Conservation (phyloP, 805 yeast genomes). For the Ogataea minuta region DNA sequence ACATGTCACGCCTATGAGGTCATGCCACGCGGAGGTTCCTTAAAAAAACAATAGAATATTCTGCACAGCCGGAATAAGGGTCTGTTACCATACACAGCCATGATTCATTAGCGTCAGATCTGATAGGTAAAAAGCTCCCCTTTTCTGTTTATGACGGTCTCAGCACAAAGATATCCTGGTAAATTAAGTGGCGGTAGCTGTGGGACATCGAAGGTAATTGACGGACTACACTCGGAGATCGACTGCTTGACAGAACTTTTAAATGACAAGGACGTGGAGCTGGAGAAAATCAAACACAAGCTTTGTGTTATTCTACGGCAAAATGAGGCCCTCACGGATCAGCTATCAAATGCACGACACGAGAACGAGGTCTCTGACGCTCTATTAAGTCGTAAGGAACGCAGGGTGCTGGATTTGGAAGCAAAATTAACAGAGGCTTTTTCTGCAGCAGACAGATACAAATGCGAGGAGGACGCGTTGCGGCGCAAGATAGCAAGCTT, state of each 20-base stretch:
- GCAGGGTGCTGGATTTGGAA: constrained; percentile 67
- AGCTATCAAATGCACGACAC: constrained; percentile 67
- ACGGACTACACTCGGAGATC: constrained; percentile 31
- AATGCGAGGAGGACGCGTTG: constrained; percentile 48
- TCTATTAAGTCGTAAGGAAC: constrained; percentile 64
- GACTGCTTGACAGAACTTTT: constrained; percentile 27
- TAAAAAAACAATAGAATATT: not conserved
- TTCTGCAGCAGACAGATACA: constrained; percentile 46
- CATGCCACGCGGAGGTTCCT: constrained; percentile 10
- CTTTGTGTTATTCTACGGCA: constrained; percentile 41
- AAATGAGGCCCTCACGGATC: constrained; percentile 59
- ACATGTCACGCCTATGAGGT: constrained; percentile 7
- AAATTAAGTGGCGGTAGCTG: constrained; percentile 1
- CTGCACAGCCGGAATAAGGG: constrained; percentile 3
- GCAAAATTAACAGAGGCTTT: constrained; percentile 48
- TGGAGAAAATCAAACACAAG: constrained; percentile 52
- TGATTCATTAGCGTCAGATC: constrained; percentile 8
- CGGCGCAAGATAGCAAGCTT: constrained; percentile 48
- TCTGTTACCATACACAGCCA: constrained; percentile 6
- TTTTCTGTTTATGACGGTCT: constrained; percentile 1
- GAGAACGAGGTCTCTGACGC: constrained; percentile 75
- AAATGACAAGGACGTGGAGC: constrained; percentile 28
- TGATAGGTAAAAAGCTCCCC: not conserved
- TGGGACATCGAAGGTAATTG: constrained; percentile 35
- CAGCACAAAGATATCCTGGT: constrained; percentile 1